Conservation (phyloP, 2,329 filamentous ascomycete genomes). For the Nectriaceae sp. region DNA sequence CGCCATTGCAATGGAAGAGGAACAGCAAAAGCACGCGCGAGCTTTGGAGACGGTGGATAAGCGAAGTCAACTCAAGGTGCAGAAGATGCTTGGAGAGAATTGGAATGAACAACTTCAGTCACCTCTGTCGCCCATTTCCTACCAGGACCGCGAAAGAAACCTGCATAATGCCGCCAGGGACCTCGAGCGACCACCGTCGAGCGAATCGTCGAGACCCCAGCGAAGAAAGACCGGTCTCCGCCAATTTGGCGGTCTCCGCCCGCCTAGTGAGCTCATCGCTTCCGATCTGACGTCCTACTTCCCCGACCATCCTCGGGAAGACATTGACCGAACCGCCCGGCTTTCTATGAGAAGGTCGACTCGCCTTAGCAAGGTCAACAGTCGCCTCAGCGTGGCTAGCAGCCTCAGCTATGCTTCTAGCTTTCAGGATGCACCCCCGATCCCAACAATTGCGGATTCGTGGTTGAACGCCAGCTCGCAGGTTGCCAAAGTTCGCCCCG, state of each 20-base stretch:
- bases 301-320: slow-evolving; percentile 88
- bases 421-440: slow-evolving; percentile 87
- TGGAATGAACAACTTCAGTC: slow-evolving; percentile 81
- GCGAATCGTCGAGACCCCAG: slow-evolving; percentile 45
- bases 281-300: slow-evolving; percentile 97
- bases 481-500: slow-evolving; percentile 40
- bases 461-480: slow-evolving; percentile 67
- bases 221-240: slow-evolving; percentile 61
- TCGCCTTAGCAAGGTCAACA: slow-evolving; percentile 88
- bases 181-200: slow-evolving; percentile 57
- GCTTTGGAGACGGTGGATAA: slow-evolving; percentile 67
- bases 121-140: slow-evolving; percentile 80
- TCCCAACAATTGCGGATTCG: slow-evolving; percentile 91
- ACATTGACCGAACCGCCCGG: slow-evolving; percentile 93
- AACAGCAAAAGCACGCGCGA: slow-evolving; percentile 69
- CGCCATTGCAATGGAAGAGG: slow-evolving; percentile 86
- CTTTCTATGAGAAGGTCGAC: slow-evolving; percentile 89
- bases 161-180: slow-evolving; percentile 60
- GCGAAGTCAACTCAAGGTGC: slow-evolving; percentile 82
- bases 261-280: slow-evolving; percentile 95
- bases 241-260: slow-evolving; percentile 87
- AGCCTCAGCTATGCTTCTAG: slow-evolving; percentile 92
- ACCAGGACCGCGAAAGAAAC: slow-evolving; percentile 69
- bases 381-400: slow-evolving; percentile 89
- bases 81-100: slow-evolving; percentile 85